phyloP scores from a whole-genome alignment of 2,329 filamentous ascomycete species.

The Ophioceras dolichostomum region DNA sequence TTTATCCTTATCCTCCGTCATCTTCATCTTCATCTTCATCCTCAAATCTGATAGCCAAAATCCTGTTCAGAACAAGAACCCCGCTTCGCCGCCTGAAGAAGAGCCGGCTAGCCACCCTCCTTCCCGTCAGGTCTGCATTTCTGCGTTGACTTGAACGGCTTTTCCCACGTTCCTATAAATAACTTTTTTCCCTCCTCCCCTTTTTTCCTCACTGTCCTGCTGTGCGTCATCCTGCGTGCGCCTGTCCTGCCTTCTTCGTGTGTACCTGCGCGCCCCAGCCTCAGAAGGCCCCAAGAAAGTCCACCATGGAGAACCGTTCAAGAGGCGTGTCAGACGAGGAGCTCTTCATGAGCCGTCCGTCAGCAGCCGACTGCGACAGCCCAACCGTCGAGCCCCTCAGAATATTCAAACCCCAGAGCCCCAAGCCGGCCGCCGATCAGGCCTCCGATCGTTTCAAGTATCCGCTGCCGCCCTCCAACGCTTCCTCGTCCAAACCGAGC shows the following conservation, averaged over 20 bases:
- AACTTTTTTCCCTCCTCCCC: conserved; percentile 5
- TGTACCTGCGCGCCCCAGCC: conserved; percentile 8
- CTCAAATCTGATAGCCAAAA: no score
- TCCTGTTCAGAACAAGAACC: no score
- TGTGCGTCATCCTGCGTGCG: conserved; percentile 4
- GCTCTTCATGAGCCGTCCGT: conserved; percentile 58
- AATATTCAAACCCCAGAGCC: conserved; percentile 69
- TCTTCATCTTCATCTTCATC: no score
- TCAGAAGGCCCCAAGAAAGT: conserved; percentile 6
- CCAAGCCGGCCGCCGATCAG: conserved; percentile 32
- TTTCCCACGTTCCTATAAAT: conserved; percentile 15
- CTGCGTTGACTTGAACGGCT: no score
- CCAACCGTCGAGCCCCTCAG: conserved; percentile 74
- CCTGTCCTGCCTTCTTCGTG: neutral
- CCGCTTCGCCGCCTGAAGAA: no score
- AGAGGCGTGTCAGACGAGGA: conserved; percentile 66
- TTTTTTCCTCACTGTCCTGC: no score
- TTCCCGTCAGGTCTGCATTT: no score
- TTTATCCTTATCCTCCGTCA: no score
- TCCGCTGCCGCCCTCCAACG: conserved; percentile 29
- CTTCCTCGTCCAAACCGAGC: conserved; percentile 36
- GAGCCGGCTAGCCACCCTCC: no score
- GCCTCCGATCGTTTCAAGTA: conserved; percentile 34
- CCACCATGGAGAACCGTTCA: conserved; percentile 33
- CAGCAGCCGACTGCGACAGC: conserved; percentile 46